Conservation (phyloP, 176 grass and related monocot genomes). For the Areca catechu region DNA sequence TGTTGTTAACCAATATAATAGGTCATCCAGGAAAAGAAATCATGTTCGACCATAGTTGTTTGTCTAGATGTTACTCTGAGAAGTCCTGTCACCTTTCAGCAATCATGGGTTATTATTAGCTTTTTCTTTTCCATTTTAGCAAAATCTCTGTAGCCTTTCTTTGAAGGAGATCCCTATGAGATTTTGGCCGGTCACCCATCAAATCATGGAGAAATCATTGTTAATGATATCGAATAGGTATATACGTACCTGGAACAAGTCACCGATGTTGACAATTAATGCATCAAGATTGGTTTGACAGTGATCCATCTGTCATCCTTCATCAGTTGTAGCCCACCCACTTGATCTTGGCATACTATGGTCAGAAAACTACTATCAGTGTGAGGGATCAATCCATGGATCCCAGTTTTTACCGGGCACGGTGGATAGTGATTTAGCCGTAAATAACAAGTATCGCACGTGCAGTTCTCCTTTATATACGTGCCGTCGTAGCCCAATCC, state of each 20-base stretch:
- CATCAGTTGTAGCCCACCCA: constrained; percentile 49
- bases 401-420: constrained; percentile 24
- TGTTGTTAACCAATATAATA: too few species aligned
- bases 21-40: too few species aligned
- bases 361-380: constrained; percentile 86
- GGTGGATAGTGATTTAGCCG: constrained; percentile 71
- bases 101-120: too few species aligned
- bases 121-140: too few species aligned
- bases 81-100: too few species aligned
- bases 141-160: too few species aligned
- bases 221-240: too few species aligned
- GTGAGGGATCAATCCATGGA: constrained; percentile 59
- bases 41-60: too few species aligned
- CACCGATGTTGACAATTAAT: constrained; percentile 65
- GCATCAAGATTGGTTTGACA: constrained; percentile 36
- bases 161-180: too few species aligned
- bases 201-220: too few species aligned
- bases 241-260: not conserved
- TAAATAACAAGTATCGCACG: constrained; percentile 47
- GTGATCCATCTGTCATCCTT: constrained; percentile 43
- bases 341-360: constrained; percentile 44
- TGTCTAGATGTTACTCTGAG: not conserved
- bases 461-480: constrained; percentile 14
- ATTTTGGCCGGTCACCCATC: too few species aligned
- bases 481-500: not conserved